phyloP scores from a whole-genome alignment of 495 filamentous ascomycete species.

The Thozetella sp. region DNA sequence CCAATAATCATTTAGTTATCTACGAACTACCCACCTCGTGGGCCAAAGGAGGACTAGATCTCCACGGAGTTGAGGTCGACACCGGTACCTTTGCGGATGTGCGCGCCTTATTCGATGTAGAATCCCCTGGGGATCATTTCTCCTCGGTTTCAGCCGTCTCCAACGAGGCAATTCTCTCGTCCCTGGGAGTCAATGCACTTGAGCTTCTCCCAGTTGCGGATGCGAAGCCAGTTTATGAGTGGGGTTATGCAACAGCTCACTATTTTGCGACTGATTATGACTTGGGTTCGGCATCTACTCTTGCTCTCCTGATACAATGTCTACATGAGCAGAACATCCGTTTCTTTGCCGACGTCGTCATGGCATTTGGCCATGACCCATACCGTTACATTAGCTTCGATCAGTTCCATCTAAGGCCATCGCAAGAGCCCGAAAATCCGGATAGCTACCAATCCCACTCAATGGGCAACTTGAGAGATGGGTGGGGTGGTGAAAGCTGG shows the following conservation, averaged over 20 bases:
- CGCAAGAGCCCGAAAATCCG: conserved; percentile 14
- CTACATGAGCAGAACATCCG: conserved; percentile 19
- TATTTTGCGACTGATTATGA: conserved; percentile 29
- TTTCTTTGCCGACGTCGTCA: conserved; percentile 31
- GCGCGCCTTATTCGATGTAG: conserved; percentile 24
- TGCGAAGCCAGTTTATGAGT: conserved; percentile 22
- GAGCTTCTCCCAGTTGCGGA: conserved; percentile 29
- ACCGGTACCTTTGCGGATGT: conserved; percentile 31
- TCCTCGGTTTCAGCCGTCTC: conserved; percentile 8
- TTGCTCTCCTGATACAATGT: conserved; percentile 18
- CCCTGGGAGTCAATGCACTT: conserved; percentile 30
- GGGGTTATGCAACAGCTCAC: conserved; percentile 30
- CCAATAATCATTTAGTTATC: conserved; percentile 31
- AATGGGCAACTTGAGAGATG: conserved; percentile 13
- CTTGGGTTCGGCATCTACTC: conserved; percentile 20
- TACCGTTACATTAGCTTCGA: conserved; percentile 24
- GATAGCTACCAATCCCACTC: conserved; percentile 26
- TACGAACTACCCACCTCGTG: conserved; percentile 31
- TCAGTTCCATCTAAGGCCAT: conserved; percentile 22
- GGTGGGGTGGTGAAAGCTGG: conserved; percentile 24
- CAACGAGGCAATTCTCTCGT: conserved; percentile 19
- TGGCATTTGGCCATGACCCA: conserved; percentile 29
- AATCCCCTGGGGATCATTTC: conserved; percentile 16
- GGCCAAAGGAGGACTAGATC: conserved; percentile 16
- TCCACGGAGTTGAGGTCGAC: conserved; percentile 17